A percentile compares a stretch with the other conserved stretches of the same genome.
These are phyloP conservation scores for Phytophthora podocarpi DNA, from an alignment of 352 stramenopile species.

Conservation along the genomic window DNA sequence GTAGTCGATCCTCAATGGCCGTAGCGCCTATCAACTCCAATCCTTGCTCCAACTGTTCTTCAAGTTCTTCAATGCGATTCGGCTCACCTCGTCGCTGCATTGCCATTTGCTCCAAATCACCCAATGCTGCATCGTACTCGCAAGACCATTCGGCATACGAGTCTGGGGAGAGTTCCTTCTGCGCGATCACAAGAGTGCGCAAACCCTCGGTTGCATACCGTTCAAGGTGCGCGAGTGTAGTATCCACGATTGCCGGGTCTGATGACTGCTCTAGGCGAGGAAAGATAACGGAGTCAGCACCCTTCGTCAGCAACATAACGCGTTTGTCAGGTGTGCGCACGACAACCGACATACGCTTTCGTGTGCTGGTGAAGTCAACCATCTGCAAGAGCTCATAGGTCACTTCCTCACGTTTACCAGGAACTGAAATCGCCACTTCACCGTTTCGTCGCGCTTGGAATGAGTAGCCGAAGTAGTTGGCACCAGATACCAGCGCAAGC, in stretches of 20 bases:
- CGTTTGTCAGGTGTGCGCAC: conserved; percentile 78
- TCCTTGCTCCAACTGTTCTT: conserved; percentile 77
- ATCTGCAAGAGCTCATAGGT: conserved; percentile 93
- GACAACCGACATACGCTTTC: conserved; percentile 99
- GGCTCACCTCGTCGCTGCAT: conserved; percentile 59
- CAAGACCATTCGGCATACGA: conserved; percentile 76
- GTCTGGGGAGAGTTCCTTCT: conserved; percentile 72
- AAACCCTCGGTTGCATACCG: conserved; percentile 86
- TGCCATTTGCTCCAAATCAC: conserved; percentile 71
- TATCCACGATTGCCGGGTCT: conserved; percentile 44
- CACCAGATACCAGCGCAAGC: conserved; percentile 78
- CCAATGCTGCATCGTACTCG: conserved; percentile 77
- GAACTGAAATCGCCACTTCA: conserved; percentile 57
- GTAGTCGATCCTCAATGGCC: conserved; percentile 82
- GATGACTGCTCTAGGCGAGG: conserved; percentile 41
- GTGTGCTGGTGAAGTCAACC: conserved; percentile 98
- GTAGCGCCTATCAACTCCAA: conserved; percentile 80
- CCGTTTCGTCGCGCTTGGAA: conserved; percentile 75
- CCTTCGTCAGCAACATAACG: conserved; percentile 82
- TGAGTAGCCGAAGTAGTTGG: conserved; percentile 81
- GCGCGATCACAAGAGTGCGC: conserved; percentile 88
- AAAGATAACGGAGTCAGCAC: conserved; percentile 86
- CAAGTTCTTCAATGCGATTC: conserved; percentile 82
- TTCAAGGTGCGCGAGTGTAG: conserved; percentile 81
- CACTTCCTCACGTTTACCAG: conserved; percentile 40